Base-by-base conservation (phyloP, 176 grass and related monocot species). In the Bonia amplexicaulis region DNA sequence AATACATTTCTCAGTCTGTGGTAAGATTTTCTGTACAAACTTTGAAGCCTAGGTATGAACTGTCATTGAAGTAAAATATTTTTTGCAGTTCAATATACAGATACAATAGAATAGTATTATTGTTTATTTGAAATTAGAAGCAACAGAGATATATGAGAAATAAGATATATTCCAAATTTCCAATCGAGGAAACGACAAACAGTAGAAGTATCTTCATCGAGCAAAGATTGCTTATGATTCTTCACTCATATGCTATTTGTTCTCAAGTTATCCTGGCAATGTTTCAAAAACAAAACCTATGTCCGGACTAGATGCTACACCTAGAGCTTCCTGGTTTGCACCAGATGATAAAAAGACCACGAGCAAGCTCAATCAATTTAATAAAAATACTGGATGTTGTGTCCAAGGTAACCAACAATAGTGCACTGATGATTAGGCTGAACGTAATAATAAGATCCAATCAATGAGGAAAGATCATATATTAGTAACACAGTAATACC, bases 21-120 rank as follows among this genome's bases (percentile, higher is more conserved):
- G 42, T 46, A 82, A 47, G 0, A 82, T 70, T 71, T 61, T 37
- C 7, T 33, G 45, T 45, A 69, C 5, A 76, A 71, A 69, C 5
- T 85, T 69, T 60, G 40, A 67, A 74, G 14, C 54, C 0, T 52
- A 69, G 64, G 16, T 62, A 81, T 41, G 9, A 52, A 89, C n/a
- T 69, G 44, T 48, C 70, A 85, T 69, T 7, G 6, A 69, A 27
- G 15, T 9, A 15, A 48, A 49, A 13, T 41, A 27, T 59, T 33
- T 16, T n/a, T 49, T 71, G 42, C 16, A 77, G n/a, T 16, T 59
- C 5, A 9, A 20, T 29, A 22, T 53, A 83, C 31, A 77, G 16
- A 52, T 22, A 3, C 22, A 78, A 52, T 12, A 83, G 68, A n/a
- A 74, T 41, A n/a, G 20, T 72, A 62, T 42, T 70, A 31, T 49